Conservation (phyloP, 2,329 filamentous ascomycete genomes). For the Tolypocladium guangdongense region DNA sequence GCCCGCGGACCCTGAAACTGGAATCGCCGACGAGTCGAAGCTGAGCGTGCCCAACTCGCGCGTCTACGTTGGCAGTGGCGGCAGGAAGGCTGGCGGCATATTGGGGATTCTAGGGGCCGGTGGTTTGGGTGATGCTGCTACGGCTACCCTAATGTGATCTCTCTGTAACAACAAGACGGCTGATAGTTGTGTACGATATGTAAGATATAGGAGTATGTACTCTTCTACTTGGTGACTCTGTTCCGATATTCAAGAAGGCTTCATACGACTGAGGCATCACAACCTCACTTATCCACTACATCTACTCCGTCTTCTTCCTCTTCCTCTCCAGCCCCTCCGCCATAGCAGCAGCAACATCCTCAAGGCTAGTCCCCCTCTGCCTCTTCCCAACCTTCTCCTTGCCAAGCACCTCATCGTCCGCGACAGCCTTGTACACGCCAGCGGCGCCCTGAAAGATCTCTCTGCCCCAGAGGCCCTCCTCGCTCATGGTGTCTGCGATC, state of each 20-base stretch:
- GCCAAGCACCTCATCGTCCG: slow-evolving; percentile 49
- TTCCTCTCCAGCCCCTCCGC: slow-evolving; percentile 35
- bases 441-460: slow-evolving; percentile 50
- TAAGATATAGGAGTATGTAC: not conserved
- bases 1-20: slow-evolving; percentile 2
- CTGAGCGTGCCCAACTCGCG: slow-evolving; percentile 24
- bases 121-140: slow-evolving; percentile 6
- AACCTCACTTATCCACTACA: not conserved
- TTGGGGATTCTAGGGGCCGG: slow-evolving; percentile 1
- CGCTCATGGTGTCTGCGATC: slow-evolving; percentile 54
- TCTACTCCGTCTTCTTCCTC: slow-evolving; percentile 22
- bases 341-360: slow-evolving; percentile 43
- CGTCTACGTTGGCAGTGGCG: slow-evolving; percentile 11
- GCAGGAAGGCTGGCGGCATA: not conserved
- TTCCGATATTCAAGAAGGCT: not conserved
- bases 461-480: slow-evolving; percentile 50
- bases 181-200: not conserved
- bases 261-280: not conserved
- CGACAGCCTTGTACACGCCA: slow-evolving; percentile 48
- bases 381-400: slow-evolving; percentile 46
- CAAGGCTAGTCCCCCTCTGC: slow-evolving; percentile 41
- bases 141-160: slow-evolving; percentile 3
- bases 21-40: slow-evolving; percentile 13
- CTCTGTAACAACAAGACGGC: not conserved
- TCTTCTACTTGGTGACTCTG: not conserved